These are phyloP conservation scores for Neonectria neomacrospora DNA, from an alignment of 2,329 filamentous ascomycete genomes.

Conservation along the genomic window DNA sequence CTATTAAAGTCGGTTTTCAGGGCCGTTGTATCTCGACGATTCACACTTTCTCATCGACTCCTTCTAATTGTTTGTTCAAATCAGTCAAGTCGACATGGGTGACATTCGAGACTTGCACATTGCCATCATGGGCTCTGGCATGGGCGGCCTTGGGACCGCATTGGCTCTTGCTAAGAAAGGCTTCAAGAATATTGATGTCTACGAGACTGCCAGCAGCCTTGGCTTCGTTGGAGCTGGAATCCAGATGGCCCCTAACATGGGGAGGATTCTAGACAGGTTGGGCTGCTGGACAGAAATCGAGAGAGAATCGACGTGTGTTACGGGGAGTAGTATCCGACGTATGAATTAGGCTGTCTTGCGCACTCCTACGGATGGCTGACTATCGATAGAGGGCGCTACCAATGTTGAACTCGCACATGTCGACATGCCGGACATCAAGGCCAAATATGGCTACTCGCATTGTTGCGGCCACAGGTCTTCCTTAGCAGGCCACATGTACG, in stretches of 20 bases:
- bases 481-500: slow-evolving; percentile 74
- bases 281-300: slow-evolving; percentile 77
- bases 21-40: not conserved
- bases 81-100: slow-evolving; percentile 25
- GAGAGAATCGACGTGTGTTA: slow-evolving; percentile 38
- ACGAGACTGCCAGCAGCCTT: slow-evolving; percentile 41
- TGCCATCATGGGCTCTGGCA: slow-evolving; percentile 47
- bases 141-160: slow-evolving; percentile 55
- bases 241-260: slow-evolving; percentile 85
- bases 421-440: slow-evolving; percentile 72
- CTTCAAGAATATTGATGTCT: slow-evolving; percentile 42
- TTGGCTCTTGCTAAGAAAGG: slow-evolving; percentile 50
- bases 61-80: not conserved
- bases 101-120: slow-evolving; percentile 36
- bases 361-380: slow-evolving; percentile 11
- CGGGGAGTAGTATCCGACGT: slow-evolving; percentile 47
- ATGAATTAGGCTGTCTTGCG: not conserved
- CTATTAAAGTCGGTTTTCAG: not conserved
- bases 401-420: slow-evolving; percentile 78
- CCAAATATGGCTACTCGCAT: slow-evolving; percentile 78
- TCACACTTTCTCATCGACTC: not conserved
- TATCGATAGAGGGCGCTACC: slow-evolving; percentile 69
- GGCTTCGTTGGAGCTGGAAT: slow-evolving; percentile 79
- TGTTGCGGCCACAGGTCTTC: slow-evolving; percentile 82
- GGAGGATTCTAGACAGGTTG: slow-evolving; percentile 76